Base-by-base conservation (phyloP, 441 rosid genomes). In the Melastoma candidum region DNA sequence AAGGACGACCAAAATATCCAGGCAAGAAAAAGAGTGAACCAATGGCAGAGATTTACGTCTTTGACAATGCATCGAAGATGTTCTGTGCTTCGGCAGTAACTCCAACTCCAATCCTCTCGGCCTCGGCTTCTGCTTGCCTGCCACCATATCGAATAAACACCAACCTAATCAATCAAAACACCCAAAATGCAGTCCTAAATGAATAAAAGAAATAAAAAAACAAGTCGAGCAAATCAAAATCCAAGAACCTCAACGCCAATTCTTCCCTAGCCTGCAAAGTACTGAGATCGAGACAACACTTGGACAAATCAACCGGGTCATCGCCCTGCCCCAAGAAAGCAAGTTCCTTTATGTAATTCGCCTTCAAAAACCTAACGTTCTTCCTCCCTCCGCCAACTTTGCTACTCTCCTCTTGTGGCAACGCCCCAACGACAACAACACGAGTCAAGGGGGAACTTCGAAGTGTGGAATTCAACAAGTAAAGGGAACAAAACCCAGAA, bases 71-170 rank as follows among this genome's bases (percentile, higher is more conserved):
- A 62, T 92, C 90, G 53, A 81, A 92, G 54, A 92, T 74, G 59
- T 54, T 75, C 77, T 92, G 96, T 0, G 95, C 98, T 64, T 92
- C 95, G 13, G 66, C 61, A 1, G 95, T 92, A 56, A 92, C 96
- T 56, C 95, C 98, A 52, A 92, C 94, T 26, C 94, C 96, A 68
- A 85, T 61, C 63, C 94, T 85, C 74, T 82, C 84, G n/a, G 94
- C 87, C 10, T 82, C 95, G 43, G 79, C 71, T 69, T 90, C 90
- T 1, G 98, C 95, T 69, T 82, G 90, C 84, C 96, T 87, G 72
- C 65, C 62, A 12, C 55, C 56, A 61, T 44, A 51, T 43, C 53
- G 22, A 53, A 27, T 7, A 59, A 11, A 47, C 26, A 43, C 2
- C 32, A 44, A 5, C 25, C 49, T 48, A 44, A 56, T 46, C 46